Evolutionary conservation across 345 rosid species (phyloP).

Genomic region (Diplotaxis tenuifolia): DNA sequence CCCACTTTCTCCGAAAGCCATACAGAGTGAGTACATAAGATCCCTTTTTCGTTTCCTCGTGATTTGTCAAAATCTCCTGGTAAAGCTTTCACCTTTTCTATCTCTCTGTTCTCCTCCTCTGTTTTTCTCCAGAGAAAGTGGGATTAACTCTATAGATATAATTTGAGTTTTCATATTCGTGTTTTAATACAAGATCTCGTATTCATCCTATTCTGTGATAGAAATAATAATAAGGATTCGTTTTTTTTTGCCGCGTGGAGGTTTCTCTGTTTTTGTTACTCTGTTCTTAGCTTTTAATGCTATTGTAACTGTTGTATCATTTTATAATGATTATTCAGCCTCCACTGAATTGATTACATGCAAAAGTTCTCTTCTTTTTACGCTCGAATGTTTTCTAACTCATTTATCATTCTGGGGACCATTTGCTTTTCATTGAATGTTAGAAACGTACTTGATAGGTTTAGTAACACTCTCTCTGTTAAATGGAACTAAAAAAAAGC

Average conservation of each 20-base stretch:
- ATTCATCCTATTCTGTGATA: neutral
- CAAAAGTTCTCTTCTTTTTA: neutral
- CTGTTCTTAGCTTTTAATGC: slow-evolving; percentile 19
- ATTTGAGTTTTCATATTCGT: slow-evolving; percentile 1
- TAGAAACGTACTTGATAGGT: neutral
- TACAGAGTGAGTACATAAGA: slow-evolving; percentile 29
- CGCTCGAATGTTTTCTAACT: slow-evolving; percentile 15
- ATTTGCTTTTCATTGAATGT: slow-evolving; percentile 9
- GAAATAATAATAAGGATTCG: neutral
- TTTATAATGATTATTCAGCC: neutral
- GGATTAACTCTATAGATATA: neutral
- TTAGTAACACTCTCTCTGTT: neutral
- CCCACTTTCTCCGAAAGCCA: neutral
- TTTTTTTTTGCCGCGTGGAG: neutral
- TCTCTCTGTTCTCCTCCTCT: neutral
- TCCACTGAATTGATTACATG: neutral
- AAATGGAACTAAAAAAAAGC: neutral
- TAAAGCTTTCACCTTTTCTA: neutral
- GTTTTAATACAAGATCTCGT: neutral
- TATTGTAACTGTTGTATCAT: slow-evolving; percentile 1
- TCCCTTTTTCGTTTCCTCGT: slow-evolving; percentile 14
- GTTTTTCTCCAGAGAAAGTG: neutral
- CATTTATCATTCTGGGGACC: slow-evolving; percentile 18
- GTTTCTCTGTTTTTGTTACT: neutral
- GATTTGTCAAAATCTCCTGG: slow-evolving; percentile 27